Conservation (phyloP, 192 early-diverging fungal species). For the Obelidium mucronatum region DNA sequence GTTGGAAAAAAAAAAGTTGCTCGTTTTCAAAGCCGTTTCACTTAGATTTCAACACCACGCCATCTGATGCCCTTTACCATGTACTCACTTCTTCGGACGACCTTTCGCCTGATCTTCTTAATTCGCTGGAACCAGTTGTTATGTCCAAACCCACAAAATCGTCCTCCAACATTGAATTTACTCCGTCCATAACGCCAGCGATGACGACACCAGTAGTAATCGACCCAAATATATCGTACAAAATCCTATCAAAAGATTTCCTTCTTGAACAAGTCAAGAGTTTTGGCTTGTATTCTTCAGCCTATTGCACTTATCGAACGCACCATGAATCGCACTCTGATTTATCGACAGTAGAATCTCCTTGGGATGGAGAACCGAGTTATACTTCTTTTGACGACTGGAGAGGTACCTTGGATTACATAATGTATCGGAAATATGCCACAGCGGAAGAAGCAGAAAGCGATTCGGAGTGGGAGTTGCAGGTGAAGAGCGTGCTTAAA, state of each 20-base stretch:
- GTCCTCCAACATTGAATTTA: neutral
- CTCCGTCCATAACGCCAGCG: neutral
- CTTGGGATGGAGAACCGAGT: conserved; percentile 43
- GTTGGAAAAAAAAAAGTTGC: neutral
- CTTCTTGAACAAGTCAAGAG: neutral
- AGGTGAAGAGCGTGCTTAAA: conserved; percentile 4
- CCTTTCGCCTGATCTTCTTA: neutral
- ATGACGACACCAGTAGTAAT: neutral
- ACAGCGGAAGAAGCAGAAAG: neutral
- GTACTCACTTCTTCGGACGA: conserved; percentile 14
- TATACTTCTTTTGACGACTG: conserved; percentile 43
- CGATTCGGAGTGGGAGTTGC: neutral
- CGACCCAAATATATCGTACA: neutral
- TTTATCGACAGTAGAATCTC: neutral
- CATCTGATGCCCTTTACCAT: conserved; percentile 30
- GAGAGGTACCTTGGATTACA: conserved; percentile 54
- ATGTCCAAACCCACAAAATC: conserved; percentile 1
- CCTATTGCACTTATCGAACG: conserved; percentile 1
- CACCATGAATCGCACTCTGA: neutral
- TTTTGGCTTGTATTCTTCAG: neutral
- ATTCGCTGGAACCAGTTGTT: neutral
- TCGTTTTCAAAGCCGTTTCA: neutral
- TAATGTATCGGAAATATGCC: conserved; percentile 6
- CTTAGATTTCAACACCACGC: conserved; percentile 36
- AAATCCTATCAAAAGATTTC: neutral